Percentiles rank a stretch among this genome's conserved stretches.
phyloP scores from a whole-genome alignment of 495 filamentous ascomycete species.

The Acidiella bohemica region DNA sequence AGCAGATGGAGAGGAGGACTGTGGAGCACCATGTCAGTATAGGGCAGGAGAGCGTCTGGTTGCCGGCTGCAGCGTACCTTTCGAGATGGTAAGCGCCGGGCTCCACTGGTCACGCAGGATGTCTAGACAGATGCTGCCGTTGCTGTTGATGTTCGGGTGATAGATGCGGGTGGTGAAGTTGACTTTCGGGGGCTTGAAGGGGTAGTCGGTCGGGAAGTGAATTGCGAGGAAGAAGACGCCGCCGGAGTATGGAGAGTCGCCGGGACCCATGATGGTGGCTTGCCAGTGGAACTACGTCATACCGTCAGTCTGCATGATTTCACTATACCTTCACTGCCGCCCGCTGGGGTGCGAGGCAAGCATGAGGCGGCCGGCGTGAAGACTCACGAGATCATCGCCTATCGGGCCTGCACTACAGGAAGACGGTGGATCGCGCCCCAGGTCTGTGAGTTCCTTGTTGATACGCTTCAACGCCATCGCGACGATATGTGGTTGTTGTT shows the following conservation, averaged over 20 bases:
- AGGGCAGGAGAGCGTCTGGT: not conserved
- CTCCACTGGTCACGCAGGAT: conserved; percentile 99
- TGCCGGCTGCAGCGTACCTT: conserved; percentile 45
- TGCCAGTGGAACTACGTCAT: conserved; percentile 98
- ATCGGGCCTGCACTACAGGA: conserved; percentile 95
- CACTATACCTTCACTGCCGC: no score
- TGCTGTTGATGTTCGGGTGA: conserved; percentile 99
- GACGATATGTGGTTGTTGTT: conserved; percentile 26
- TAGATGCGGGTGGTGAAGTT: conserved; percentile 99
- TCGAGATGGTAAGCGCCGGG: conserved; percentile 94
- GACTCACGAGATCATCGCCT: conserved; percentile 91
- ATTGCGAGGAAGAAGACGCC: conserved; percentile 98
- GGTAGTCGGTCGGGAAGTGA: conserved; percentile 99
- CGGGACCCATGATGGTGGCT: conserved; percentile 99
- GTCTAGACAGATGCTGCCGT: conserved; percentile 96
- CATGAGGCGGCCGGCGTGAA: no score
- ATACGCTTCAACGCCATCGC: conserved; percentile 98
- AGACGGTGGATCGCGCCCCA: conserved; percentile 96
- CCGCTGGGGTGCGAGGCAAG: no score
- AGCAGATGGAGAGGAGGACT: conserved; percentile 98
- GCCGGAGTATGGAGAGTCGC: conserved; percentile 90
- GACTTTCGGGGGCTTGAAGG: conserved; percentile 99
- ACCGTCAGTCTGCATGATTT: no score
- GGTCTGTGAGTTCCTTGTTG: conserved; percentile 99
- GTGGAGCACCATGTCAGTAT: conserved; percentile 1